A percentile compares a stretch with the other conserved stretches of the same genome.
Evolutionary conservation across 345 rosid species (phyloP).

Genomic region (Dovyalis caffra): DNA sequence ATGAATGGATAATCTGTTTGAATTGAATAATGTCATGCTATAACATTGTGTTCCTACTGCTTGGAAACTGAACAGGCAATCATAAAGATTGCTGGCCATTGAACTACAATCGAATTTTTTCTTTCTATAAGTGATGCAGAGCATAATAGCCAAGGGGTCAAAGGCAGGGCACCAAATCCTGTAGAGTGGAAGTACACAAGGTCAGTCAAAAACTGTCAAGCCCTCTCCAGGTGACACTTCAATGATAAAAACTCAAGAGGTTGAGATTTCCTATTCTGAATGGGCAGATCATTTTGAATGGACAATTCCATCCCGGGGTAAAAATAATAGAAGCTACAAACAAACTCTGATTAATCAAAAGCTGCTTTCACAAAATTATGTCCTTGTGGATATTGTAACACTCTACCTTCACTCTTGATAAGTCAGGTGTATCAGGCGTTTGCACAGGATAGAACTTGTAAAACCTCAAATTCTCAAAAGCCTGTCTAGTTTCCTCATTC

Average conservation of each 20-base stretch:
- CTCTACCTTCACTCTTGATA: slow-evolving; percentile 65
- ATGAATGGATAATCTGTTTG: neutral
- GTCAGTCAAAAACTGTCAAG: neutral
- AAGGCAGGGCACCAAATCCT: neutral
- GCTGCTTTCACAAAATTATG: neutral
- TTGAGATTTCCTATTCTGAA: too few species aligned
- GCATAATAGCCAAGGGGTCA: neutral
- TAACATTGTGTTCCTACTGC: neutral
- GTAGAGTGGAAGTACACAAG: neutral
- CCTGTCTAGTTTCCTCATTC: slow-evolving; percentile 70
- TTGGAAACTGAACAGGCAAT: neutral
- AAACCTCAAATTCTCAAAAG: slow-evolving; percentile 69
- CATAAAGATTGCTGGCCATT: neutral
- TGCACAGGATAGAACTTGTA: slow-evolving; percentile 90
- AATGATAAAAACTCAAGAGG: neutral
- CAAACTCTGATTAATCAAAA: neutral
- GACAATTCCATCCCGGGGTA: neutral
- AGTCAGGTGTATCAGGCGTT: slow-evolving; percentile 69
- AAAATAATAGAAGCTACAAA: neutral
- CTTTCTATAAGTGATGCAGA: neutral
- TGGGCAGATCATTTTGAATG: too few species aligned
- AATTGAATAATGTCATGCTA: neutral
- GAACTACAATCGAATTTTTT: neutral
- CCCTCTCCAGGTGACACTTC: neutral
- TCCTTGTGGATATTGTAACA: neutral